Base-by-base conservation (phyloP, 495 filamentous ascomycete species). In the Trichoderma orchidacearum region DNA sequence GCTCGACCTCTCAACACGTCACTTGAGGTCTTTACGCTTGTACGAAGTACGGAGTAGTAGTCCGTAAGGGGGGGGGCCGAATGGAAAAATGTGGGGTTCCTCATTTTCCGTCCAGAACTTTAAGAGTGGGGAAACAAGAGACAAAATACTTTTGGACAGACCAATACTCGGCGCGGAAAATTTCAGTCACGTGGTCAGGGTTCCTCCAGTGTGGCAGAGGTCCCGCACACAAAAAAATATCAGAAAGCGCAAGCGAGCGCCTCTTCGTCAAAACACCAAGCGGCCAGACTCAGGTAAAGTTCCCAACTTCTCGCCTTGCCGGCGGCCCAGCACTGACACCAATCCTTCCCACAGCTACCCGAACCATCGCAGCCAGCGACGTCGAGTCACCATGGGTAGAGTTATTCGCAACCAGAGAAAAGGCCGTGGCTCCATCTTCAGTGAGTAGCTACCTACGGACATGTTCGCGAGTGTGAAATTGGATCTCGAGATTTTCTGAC, bases 401-500 rank as follows among this genome's bases (percentile, higher is more conserved):
- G 74, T 77, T 66, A 97, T 97, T 75, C 86, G 89, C 75, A 95
- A 94, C 79, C 89, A 95, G 86, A 86, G 90, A 80, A 96, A 96
- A 82, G 90, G 93, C 76, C 85, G 89, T 78, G 93, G 93, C 75
- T 87, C 85, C 73, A 96, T 97, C 80, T 98, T 98, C 84, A 96
- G 85, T 88, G 83, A 73, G 84, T 81, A 63, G 51, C 51, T 15
- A n/a, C 28, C 51, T 7, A 7, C 45, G n/a, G 21, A 25, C 11
- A 25, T 51, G n/a, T n/a, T n/a, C n/a, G n/a, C n/a, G n/a, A n/a
- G n/a, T n/a, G n/a, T n/a, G 34, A 52, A 15, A 54, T 25, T 21
- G 17, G 5, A 41, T 48, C 55, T 25, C 54, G 31, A 48, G 31
- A 38, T 45, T 41, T n/a, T 23, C 51, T 52, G 36, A 41, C 35